Conservation (phyloP, 257 asterid genomes). For the Ophiorrhiza pumila region DNA sequence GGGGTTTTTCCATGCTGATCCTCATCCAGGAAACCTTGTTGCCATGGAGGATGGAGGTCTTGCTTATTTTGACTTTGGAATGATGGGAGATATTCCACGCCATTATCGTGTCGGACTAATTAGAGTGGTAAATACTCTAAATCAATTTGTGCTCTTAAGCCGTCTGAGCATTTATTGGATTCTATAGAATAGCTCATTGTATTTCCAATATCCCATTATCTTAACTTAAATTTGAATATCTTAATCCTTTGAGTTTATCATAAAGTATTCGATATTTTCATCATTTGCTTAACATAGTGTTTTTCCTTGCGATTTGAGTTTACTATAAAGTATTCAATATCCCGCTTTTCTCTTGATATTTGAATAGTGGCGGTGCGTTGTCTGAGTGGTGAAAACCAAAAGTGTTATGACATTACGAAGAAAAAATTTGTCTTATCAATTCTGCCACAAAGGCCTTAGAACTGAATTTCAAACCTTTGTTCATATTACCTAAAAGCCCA, state of each 20-base stretch:
- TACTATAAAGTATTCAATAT: no score
- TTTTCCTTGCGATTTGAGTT: background rate
- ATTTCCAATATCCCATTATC: background rate
- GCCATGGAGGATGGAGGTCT: slow-evolving; percentile 84
- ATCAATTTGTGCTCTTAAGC: background rate
- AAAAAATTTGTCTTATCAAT: background rate
- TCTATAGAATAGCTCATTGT: background rate
- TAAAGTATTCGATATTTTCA: background rate
- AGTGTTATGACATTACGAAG: background rate
- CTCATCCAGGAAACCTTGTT: slow-evolving; percentile 98
- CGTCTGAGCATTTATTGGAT: background rate
- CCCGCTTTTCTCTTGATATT: no score
- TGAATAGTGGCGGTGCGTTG: background rate
- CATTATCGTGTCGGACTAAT: slow-evolving; percentile 96
- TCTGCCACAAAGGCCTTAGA: background rate
- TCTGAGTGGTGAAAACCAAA: background rate
- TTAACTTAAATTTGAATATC: background rate
- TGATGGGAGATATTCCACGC: slow-evolving; percentile 98
- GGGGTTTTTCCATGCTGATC: slow-evolving; percentile 98
- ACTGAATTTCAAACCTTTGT: background rate
- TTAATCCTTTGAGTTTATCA: background rate
- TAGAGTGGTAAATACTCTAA: slow-evolving; percentile 58
- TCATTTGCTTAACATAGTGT: background rate
- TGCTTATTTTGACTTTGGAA: slow-evolving; percentile 97
- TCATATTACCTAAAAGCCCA: background rate